Base-by-base conservation (phyloP, 192 early-diverging fungal genomes). In the Backusella circina region DNA sequence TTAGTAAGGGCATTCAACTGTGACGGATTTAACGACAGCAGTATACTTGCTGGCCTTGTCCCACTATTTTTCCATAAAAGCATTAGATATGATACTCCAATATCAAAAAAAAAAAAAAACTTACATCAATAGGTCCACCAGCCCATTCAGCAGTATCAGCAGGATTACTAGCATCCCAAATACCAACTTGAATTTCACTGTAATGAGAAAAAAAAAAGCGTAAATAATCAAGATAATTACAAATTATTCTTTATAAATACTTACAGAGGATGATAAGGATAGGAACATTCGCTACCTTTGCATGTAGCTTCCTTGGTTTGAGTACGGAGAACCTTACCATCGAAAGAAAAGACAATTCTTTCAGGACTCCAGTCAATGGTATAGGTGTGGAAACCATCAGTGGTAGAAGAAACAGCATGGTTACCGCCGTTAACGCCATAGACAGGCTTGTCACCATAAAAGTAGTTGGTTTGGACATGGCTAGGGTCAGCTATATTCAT, bases 401-500 rank as follows among this genome's bases (percentile, higher is more conserved):
- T 36, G 6, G 69, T 44, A 32, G 36, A 31, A 1, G 50, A 21
- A 18, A 75, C 75, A 28, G 50, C 71, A 35, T 75, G 21, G 10
- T 67, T 30, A 23, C 75, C 72, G 54, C 77, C 78, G 31, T 77
- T 67, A 10, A 82, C 76, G 26, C 31, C 64, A 41, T 73, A 36
- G 3, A 71, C 36, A 73, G 32, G 30, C 16, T 47, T 47, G 32
- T 39, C 75, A 33, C 74, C 75, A 36, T 77, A 84, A 37, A 79
- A 86, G 37, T 69, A 87, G 44, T 86, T 84, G 44, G 83, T 78
- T 67, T 82, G 80, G 15, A 79, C 70, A 23, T 84, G 71, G 3
- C 72, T 78, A 10, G 69, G 44, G 9, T 85, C 80, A 30, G 78
- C n/a, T 83, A 66, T 33, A n/a, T n/a, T n/a, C 33, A 21, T n/a